Conservation (phyloP, 345 rosid genomes). For the Rhodamnia argentea region DNA sequence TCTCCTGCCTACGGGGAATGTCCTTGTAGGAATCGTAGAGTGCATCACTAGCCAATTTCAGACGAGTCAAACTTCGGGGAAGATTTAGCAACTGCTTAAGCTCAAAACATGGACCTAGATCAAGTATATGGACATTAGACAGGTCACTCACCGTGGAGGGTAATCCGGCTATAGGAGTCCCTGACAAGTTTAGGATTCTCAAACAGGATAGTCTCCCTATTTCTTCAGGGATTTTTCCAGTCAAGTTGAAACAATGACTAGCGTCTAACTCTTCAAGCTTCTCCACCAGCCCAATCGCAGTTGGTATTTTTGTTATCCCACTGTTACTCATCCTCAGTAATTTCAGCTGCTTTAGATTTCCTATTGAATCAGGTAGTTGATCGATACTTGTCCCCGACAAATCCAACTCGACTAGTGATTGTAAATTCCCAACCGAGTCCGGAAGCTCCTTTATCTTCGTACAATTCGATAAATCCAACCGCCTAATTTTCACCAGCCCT, state of each 20-base stretch:
- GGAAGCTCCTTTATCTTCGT: accelerated
- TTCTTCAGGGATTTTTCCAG: neutral
- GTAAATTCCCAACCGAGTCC: neutral
- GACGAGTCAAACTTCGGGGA: neutral
- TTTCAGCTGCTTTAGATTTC: neutral
- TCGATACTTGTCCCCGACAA: accelerated
- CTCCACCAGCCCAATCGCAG: neutral
- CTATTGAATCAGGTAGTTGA: neutral
- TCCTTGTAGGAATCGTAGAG: too few relatives aligned
- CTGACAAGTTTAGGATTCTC: neutral
- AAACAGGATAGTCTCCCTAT: neutral
- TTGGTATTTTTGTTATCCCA: neutral
- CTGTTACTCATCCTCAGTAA: neutral
- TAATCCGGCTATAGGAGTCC: neutral
- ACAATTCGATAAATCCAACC: accelerated
- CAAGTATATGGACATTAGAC: neutral
- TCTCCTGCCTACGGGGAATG: too few relatives aligned
- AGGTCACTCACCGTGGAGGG: neutral
- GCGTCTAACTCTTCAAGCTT: neutral
- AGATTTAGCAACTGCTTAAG: neutral
- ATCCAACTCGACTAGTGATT: neutral
- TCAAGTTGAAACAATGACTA: neutral
- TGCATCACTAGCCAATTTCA: too few relatives aligned
- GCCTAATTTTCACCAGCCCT: too few relatives aligned
- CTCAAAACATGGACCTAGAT: neutral